Base-by-base conservation (phyloP, 106 monocot genomes). In the Vanilla planifolia region DNA sequence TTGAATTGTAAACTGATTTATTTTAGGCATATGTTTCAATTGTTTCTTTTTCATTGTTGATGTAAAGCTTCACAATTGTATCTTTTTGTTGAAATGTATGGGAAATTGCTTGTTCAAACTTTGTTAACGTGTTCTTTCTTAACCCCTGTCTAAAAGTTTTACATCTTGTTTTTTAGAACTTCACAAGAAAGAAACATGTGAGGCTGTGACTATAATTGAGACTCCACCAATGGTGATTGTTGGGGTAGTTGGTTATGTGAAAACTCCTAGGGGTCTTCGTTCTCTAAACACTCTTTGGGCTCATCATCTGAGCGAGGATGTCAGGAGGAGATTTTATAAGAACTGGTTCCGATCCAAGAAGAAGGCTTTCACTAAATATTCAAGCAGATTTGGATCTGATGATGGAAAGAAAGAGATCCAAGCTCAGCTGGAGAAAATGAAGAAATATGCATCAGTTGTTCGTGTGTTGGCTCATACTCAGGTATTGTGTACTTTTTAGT, bases 111-210 rank as follows among this genome's bases (percentile, higher is more conserved):
- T n/a, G n/a, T n/a, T n/a, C n/a, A n/a, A n/a, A n/a, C n/a, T n/a
- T n/a, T n/a, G n/a, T n/a, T n/a, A n/a, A n/a, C n/a, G n/a, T n/a
- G n/a, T 33, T 4, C 1, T 47, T 5, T 29, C 26, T 46, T 27
- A 14, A 43, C n/a, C 33, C n/a, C n/a, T n/a, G n/a, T n/a, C n/a
- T n/a, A n/a, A n/a, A n/a, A n/a, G n/a, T n/a, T n/a, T 66, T 53
- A 3, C 51, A 36, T 65, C 17, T 28, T 26, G 20, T 19, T 8
- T 28, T 65, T 17, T 59, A 92, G 88, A 92, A 17, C 80, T 89
- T 40, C 93, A 93, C 71, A 93, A 93, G 72, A 93, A 93, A 71
- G 88, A 93, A 51, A 93, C 93, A 1, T 93, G 93, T 43, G 93
- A 93, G 71, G 93, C 88, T 59, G 93, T 93, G 4, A 88, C 88